phyloP scores from a whole-genome alignment of 192 early-diverging fungal genomes.

The Backusella mclennaniae region DNA sequence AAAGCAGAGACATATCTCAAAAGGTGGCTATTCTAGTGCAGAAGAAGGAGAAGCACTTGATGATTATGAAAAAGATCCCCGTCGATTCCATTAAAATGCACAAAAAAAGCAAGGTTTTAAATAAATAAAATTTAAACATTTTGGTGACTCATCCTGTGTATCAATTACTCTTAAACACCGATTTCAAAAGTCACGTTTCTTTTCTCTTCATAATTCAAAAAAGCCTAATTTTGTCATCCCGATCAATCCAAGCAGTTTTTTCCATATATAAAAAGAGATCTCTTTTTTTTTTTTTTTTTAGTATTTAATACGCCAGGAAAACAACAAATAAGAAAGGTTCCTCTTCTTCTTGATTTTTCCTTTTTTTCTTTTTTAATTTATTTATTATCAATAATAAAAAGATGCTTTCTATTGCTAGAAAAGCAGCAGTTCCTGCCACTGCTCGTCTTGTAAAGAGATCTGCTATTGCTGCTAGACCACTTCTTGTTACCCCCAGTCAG shows the following conservation, averaged over 20 bases:
- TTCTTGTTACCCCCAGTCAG: neutral
- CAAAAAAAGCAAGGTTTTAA: neutral
- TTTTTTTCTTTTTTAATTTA: neutral
- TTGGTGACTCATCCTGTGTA: slow-evolving; percentile 2
- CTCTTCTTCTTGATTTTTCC: neutral
- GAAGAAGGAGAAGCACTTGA: slow-evolving; percentile 39
- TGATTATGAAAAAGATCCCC: slow-evolving; percentile 32
- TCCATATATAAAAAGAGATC: neutral
- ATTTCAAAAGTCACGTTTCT: neutral
- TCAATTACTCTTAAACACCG: neutral
- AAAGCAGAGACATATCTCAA: slow-evolving; percentile 7
- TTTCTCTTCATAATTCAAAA: neutral
- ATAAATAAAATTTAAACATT: neutral
- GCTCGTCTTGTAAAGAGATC: slow-evolving; percentile 6
- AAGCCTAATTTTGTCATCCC: neutral
- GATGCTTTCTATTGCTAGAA: slow-evolving; percentile 21
- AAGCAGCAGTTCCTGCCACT: neutral
- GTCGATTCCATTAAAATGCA: slow-evolving; percentile 10
- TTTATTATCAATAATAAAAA: neutral
- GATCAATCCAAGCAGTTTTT: neutral
- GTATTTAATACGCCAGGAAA: neutral
- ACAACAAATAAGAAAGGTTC: neutral
- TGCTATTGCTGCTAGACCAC: no score
- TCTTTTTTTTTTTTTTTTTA: neutral
- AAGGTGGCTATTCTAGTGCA: slow-evolving; percentile 14